Base-by-base conservation (phyloP, 1,284 basidiomycete species). In the Trametes versicolor region DNA sequence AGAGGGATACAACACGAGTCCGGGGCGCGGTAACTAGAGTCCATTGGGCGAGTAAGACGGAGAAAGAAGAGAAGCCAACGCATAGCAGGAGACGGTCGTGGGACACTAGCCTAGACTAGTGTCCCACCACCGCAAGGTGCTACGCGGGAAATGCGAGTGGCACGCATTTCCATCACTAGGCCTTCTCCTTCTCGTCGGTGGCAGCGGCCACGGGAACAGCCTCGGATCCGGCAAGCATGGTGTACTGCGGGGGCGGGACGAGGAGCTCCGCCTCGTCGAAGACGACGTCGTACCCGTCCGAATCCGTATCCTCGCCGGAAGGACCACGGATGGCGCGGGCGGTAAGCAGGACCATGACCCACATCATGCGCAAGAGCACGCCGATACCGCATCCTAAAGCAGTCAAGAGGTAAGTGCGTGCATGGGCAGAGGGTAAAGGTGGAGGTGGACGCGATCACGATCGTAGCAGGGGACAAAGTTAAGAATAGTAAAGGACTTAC, bases 321-420 rank as follows among this genome's bases (percentile, higher is more conserved):
- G 55, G 37, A 64, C 85, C 83, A 9, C 78, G 81, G 75, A 89
- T 67, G 39, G 84, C 74, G 70, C 92, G 89, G 68, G 82, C 84
- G 39, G 81, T 71, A 67, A 94, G 76, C 66, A 93, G 78, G 37
- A 80, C 75, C 68, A 93, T 74, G 67, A 93, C 91, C 83, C 84
- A 94, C 73, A 92, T 72, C 88, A 93, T 92, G 75, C 92, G 84
- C 59, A 93, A 76, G 39, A 94, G 82, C 55, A 92, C 91, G 62
- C 92, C 92, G 54, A 93, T 86, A 62, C 92, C 92, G 71, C 90
- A 92, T 34, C 91, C 90, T 92, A 62, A 27, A 21, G 9, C 15
- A n/a, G 2, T 37, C 23, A 48, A 17, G 25, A 41, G 15, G 32
- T 27, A 21, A 6, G 32, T 23, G 4, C 17, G 21, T 23, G 49